phyloP scores from a whole-genome alignment of 2,329 filamentous ascomycete genomes.

The Byssothecium circinans region DNA sequence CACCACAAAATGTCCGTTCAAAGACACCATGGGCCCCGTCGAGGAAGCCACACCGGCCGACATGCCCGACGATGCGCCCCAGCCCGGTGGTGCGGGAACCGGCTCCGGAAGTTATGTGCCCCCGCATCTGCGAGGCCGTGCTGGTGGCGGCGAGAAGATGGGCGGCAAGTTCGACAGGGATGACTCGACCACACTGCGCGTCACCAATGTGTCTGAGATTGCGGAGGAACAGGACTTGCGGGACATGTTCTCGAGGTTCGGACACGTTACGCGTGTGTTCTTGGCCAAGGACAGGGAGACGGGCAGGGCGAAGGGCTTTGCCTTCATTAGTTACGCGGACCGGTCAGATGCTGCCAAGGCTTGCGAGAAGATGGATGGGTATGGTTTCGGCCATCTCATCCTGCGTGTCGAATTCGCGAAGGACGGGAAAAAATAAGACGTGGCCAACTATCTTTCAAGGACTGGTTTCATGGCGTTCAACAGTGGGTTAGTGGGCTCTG shows the following conservation, averaged over 20 bases:
- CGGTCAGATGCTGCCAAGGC: constrained; percentile 86
- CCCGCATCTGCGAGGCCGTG: constrained; percentile 85
- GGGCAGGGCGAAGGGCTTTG: constrained; percentile 94
- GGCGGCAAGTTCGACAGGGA: constrained; percentile 93
- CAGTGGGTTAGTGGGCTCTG: background rate
- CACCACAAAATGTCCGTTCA: constrained; percentile 98
- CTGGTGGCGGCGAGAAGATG: constrained; percentile 78
- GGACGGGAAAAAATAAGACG: constrained; percentile 12
- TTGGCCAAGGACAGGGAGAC: constrained; percentile 97
- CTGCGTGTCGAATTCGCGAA: constrained; percentile 86
- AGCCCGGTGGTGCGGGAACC: constrained; percentile 59
- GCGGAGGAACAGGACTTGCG: constrained; percentile 94
- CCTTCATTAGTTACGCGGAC: constrained; percentile 96
- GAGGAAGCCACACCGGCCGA: constrained; percentile 52
- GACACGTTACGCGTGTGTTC: constrained; percentile 95
- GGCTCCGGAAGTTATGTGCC: constrained; percentile 89
- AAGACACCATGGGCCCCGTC: constrained; percentile 96
- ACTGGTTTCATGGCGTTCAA: constrained; percentile 1
- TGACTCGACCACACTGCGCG: constrained; percentile 91
- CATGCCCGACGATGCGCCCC: constrained; percentile 52
- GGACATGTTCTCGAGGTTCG: constrained; percentile 97
- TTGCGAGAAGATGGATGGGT: constrained; percentile 97
- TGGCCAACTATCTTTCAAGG: background rate
- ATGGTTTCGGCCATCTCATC: constrained; percentile 83
- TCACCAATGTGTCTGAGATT: constrained; percentile 98